Percentiles rank a stretch among this genome's conserved stretches.
Evolutionary conservation across 305 asterid species (phyloP).

Genomic region (Fraxinus platypoda): DNA sequence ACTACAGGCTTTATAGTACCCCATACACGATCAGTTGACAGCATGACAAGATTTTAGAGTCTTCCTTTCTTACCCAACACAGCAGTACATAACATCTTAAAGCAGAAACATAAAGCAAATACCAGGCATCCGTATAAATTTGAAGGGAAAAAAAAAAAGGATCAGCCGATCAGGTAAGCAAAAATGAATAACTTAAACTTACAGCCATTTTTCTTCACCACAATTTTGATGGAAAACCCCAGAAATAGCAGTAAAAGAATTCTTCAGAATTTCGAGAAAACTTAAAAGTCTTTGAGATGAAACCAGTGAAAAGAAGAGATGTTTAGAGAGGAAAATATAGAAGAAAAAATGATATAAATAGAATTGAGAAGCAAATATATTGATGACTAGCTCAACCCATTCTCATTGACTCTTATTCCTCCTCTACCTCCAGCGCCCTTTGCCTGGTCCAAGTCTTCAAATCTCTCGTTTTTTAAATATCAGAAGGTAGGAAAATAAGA

Average conservation of each 20-base stretch:
- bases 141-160: not conserved
- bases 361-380: not conserved
- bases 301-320: not conserved
- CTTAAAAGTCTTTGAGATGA: not conserved
- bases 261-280: not conserved
- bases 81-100: not conserved
- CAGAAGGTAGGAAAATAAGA: not conserved
- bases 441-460: not conserved
- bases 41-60: too few relatives aligned
- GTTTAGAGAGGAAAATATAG: not conserved
- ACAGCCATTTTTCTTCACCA: conserved; percentile 25
- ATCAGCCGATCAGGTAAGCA: not conserved
- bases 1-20: too few relatives aligned
- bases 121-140: not conserved
- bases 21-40: too few relatives aligned
- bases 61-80: too few relatives aligned
- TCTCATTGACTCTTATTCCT: conserved; percentile 26
- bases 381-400: conserved; percentile 12
- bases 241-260: not conserved
- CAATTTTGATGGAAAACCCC: not conserved
- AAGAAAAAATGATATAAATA: not conserved
- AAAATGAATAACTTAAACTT: not conserved
- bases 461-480: not conserved
- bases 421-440: not conserved
- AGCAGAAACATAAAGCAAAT: not conserved